Evolutionary conservation across 176 grass and related monocot genomes (phyloP).

Genomic region (Triticum dicoccoides): DNA sequence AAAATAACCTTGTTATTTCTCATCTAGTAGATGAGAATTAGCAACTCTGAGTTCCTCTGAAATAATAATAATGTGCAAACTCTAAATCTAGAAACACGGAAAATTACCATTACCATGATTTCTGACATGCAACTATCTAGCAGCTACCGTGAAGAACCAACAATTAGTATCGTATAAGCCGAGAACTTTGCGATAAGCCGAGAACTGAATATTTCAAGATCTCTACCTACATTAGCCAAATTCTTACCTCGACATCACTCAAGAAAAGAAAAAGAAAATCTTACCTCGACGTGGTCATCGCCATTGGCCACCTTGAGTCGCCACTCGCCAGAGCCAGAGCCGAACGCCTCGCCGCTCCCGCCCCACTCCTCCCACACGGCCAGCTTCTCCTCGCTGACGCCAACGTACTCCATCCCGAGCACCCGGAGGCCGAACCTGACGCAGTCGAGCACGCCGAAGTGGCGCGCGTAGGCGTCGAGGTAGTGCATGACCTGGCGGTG

Average conservation of each 20-base stretch:
- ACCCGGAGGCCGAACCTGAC: slow-evolving; percentile 51
- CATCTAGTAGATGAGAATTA: too few relatives aligned
- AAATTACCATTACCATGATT: background rate
- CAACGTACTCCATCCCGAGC: slow-evolving; percentile 23
- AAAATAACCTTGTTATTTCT: too few relatives aligned
- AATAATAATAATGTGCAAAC: background rate
- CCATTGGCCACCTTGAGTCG: slow-evolving; percentile 12
- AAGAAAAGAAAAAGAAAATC: too few relatives aligned
- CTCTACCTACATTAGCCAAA: too few relatives aligned
- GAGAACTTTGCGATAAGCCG: background rate
- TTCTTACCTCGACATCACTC: too few relatives aligned
- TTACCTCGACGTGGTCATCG: background rate
- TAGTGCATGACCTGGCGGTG: slow-evolving; percentile 58
- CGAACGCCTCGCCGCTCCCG: slow-evolving; percentile 62
- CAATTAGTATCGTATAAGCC: too few relatives aligned
- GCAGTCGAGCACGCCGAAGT: slow-evolving; percentile 51
- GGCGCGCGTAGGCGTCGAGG: slow-evolving; percentile 28
- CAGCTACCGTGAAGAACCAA: background rate
- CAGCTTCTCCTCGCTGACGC: background rate
- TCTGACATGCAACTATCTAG: background rate
- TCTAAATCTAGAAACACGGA: background rate
- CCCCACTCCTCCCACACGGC: slow-evolving; percentile 48
- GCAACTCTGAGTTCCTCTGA: too few relatives aligned
- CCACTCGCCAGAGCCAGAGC: slow-evolving; percentile 28
- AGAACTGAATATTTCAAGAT: background rate